Base-by-base conservation (phyloP, 1,139 yeast species). In the Pneumocystis jirovecii region DNA sequence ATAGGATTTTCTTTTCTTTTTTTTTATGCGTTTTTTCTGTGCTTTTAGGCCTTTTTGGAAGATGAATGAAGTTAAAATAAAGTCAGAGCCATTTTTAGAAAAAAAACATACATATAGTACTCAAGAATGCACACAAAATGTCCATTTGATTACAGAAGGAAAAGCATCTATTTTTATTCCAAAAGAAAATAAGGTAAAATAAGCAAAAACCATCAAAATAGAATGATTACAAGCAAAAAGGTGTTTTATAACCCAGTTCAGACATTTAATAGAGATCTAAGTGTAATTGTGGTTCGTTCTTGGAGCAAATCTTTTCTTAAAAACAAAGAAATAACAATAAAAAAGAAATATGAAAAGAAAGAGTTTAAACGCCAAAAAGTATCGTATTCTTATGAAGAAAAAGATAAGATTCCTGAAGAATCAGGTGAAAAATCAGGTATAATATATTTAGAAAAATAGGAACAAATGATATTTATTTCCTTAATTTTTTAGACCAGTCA, bases 201-300 rank as follows among this genome's bases (percentile, higher is more conserved):
- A 19, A 21, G 15, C 25, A 10, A 44, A 44, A 44, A 44, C 12
- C 4, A 12, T 3, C 2, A 19, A 44, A 44, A 44, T 19, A 44
- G 29, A 44, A 17, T 44, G 56, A 19, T 44, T 44, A 44, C 29
- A 19, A 44, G 34, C 34, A 80, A 78, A 65, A 86, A 85, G 70
- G 98, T 93, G 12, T 93, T 93, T 73, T 93, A 95, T 77, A 93
- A 93, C 73, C 97, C 96, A 5, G 88, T 93, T 68, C 99, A 93
- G 76, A 97, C 91, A 75, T 93, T 91, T 76, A 93, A 93, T 74
- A 81, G 99, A 71, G 99, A 93, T 74, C 77, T 93, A 65, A 87
- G 96, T 68, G 86, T 89, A 6, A 79, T 87, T 72, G 91, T 89
- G 10, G 91, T 93, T 69, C 82, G 85, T 67, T 95, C 97, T 0